Evolutionary conservation across 2,329 filamentous ascomycete species (phyloP).

Genomic region (Thelonectria blattea): DNA sequence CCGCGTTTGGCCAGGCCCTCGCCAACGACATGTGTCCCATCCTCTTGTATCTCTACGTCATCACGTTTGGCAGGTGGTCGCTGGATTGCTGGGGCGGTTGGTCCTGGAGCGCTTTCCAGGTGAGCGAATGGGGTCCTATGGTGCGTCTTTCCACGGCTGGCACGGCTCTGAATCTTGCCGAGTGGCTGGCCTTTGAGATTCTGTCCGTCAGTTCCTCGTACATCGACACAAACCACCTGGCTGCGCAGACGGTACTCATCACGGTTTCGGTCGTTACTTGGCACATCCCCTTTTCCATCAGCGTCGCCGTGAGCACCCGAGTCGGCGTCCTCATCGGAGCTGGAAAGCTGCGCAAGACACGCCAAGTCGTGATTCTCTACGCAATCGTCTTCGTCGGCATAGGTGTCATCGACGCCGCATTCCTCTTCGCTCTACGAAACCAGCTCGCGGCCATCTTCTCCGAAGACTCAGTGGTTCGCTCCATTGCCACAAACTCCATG

Average conservation of each 20-base stretch:
- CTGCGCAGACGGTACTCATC: slow-evolving; percentile 49
- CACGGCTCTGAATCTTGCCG: slow-evolving; percentile 47
- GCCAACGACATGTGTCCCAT: slow-evolving; percentile 56
- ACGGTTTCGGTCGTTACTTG: slow-evolving; percentile 49
- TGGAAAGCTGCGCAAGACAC: background rate
- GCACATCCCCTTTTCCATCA: slow-evolving; percentile 52
- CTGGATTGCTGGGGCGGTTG: slow-evolving; percentile 48
- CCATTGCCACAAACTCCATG: slow-evolving; percentile 9
- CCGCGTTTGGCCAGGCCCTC: slow-evolving; percentile 55
- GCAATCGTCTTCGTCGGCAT: background rate
- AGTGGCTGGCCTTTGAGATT: slow-evolving; percentile 53
- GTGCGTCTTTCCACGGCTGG: slow-evolving; percentile 47
- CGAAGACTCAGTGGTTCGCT: background rate
- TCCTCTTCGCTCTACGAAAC: slow-evolving; percentile 5
- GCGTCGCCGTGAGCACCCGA: slow-evolving; percentile 45
- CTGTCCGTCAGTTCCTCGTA: slow-evolving; percentile 53
- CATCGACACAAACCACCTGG: slow-evolving; percentile 49
- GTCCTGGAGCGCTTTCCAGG: slow-evolving; percentile 42
- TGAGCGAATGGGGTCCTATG: slow-evolving; percentile 48
- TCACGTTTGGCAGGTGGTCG: slow-evolving; percentile 45
- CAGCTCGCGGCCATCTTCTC: slow-evolving; percentile 9
- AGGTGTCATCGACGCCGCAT: background rate
- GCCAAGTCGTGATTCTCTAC: slow-evolving; percentile 10
- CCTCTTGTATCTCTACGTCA: slow-evolving; percentile 53
- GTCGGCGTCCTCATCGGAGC: slow-evolving; percentile 11